These are phyloP conservation scores for Elaeagnus macrophylla DNA, from an alignment of 306 rosid genomes.

Conservation along the genomic window DNA sequence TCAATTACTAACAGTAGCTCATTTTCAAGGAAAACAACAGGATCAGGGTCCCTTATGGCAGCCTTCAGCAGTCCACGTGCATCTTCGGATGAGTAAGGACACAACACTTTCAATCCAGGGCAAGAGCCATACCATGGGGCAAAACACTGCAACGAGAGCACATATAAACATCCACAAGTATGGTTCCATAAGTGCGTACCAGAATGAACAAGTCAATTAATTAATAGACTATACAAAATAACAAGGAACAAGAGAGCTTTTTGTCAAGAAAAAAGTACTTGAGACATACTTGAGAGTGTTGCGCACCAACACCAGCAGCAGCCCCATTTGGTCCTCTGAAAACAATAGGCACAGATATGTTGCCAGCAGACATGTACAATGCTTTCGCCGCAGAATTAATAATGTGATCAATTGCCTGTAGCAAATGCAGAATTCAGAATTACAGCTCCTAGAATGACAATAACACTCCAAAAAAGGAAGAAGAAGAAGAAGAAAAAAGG, in stretches of 20 bases:
- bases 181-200: neutral
- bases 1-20: slow-evolving; percentile 74
- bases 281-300: slow-evolving; percentile 78
- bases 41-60: slow-evolving; percentile 98
- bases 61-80: slow-evolving; percentile 96
- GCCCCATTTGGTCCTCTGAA: slow-evolving; percentile 99
- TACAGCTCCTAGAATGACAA: neutral
- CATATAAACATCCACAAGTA: slow-evolving; percentile 1
- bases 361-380: slow-evolving; percentile 95
- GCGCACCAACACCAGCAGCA: slow-evolving; percentile 99
- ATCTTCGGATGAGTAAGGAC: slow-evolving; percentile 97
- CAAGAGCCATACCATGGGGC: slow-evolving; percentile 79
- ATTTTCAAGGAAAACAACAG: slow-evolving; percentile 95
- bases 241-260: neutral
- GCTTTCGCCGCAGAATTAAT: slow-evolving; percentile 98
- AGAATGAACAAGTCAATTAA: slow-evolving; percentile 10
- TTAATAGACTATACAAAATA: neutral
- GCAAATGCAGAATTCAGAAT: slow-evolving; percentile 3
- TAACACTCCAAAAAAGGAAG: too few relatives aligned
- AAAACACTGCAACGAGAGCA: slow-evolving; percentile 55
- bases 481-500: too few relatives aligned
- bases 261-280: neutral
- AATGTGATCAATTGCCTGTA: slow-evolving; percentile 96
- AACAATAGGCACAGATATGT: slow-evolving; percentile 85
- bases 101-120: slow-evolving; percentile 90